Base-by-base conservation (phyloP, 495 filamentous ascomycete species). In the Aspergillus ostianus region DNA sequence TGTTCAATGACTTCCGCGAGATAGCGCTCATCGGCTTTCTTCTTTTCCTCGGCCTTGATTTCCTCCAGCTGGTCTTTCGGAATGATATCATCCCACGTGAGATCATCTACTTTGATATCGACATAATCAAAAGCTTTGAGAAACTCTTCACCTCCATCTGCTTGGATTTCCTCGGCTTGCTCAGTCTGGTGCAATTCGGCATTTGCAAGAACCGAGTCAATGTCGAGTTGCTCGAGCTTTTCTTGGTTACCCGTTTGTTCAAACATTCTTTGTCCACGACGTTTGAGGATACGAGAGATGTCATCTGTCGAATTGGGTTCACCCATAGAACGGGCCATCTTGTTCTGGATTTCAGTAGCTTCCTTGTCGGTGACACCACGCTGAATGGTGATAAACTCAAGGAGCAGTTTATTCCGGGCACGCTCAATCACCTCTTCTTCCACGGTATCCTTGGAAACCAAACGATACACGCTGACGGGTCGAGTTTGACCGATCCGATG, bases 361-460 rank as follows among this genome's bases (percentile, higher is more conserved):
- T 87, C 91, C 60, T 90, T 89, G 65, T 99, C 94, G 4, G 95
- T 97, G 18, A 98, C 90, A 64, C 94, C 95, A 57, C 91, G 88
- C 62, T 98, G 94, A 32, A 99, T 99, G 1, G 95, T 97, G 65
- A 97, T 88, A 64, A 93, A 97, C 67, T 99, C 94, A n/a, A 99
- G 87, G 71, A 99, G 89, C 55, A 97, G 89, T 75, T 99, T 99
- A 73, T 99, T 97, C 21, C 93, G 87, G 10, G 94, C 94, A 60
- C 94, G 85, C 72, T 96, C 93, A 26, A 99, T 87, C 26, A 99
- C 88, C 73, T 99, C 94, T 68, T 99, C 94, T 69, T 99, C 94
- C 32, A 99, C 91, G 0, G 95, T 98, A 70, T 99, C 94, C 67
- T 97, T 97, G 5, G 94, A 94, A 10, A 98, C 93, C 21, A 99